phyloP scores from a whole-genome alignment of 306 rosid genomes.

The Quercus mongolica region DNA sequence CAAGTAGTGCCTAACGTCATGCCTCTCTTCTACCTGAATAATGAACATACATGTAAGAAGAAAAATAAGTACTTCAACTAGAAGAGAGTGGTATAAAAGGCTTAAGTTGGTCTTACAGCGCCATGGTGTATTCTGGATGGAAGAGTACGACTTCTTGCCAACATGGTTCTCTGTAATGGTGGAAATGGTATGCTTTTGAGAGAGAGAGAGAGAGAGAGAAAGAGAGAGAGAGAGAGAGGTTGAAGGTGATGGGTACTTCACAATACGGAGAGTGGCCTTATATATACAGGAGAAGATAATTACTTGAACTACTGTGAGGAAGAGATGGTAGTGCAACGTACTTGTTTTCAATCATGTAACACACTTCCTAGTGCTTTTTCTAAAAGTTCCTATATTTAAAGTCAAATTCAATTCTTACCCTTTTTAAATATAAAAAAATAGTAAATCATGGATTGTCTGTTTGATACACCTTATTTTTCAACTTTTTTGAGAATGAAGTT shows the following conservation, averaged over 20 bases:
- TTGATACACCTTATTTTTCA: no score
- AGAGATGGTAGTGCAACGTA: not conserved
- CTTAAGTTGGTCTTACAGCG: conserved; percentile 34
- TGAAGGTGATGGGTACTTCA: conserved; percentile 3
- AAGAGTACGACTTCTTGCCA: conserved; percentile 71
- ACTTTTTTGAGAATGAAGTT: no score
- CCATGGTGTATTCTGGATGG: conserved; percentile 81
- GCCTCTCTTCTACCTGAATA: conserved; percentile 60
- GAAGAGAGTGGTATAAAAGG: not conserved
- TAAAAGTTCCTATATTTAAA: not conserved
- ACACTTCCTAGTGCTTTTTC: conserved; percentile 2
- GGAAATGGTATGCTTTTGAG: not conserved
- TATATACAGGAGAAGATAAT: conserved; percentile 25
- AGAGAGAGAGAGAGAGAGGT: not conserved
- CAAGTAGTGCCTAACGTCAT: conserved; percentile 53
- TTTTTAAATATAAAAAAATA: no score
- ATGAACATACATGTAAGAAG: not conserved
- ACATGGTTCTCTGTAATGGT: conserved; percentile 31
- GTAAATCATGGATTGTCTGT: no score
- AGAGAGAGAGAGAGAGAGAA: not conserved
- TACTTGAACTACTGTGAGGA: not conserved
- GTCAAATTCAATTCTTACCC: not conserved
- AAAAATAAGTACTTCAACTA: not conserved
- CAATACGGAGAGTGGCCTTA: conserved; percentile 18
- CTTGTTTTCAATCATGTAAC: not conserved